phyloP scores from a whole-genome alignment of 345 rosid genomes.

The Diplotaxis tenuifolia region DNA sequence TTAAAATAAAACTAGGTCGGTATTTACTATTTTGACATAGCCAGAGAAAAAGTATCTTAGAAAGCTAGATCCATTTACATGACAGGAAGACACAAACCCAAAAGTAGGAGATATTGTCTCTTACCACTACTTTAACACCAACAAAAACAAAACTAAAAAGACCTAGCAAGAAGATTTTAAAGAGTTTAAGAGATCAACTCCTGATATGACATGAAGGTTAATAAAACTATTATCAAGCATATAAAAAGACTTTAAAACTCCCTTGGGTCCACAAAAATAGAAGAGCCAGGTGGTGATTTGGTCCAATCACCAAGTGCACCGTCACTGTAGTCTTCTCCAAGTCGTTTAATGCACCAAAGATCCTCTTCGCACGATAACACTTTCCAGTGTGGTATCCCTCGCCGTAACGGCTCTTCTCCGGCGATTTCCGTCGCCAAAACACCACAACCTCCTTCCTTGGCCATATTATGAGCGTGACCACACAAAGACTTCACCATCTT shows the following conservation, averaged over 20 bases:
- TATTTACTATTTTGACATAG: slow-evolving; percentile 15
- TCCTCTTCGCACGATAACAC: slow-evolving; percentile 74
- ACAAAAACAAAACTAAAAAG: not conserved
- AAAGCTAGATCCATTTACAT: slow-evolving; percentile 42
- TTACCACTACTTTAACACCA: slow-evolving; percentile 32
- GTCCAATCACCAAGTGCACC: slow-evolving; percentile 93
- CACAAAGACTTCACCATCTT: slow-evolving; percentile 61
- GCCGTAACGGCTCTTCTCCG: slow-evolving; percentile 61
- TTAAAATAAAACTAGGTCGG: slow-evolving; percentile 8
- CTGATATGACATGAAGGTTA: not conserved
- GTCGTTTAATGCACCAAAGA: slow-evolving; percentile 89
- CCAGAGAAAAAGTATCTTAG: slow-evolving; percentile 33
- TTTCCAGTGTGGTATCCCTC: slow-evolving; percentile 85
- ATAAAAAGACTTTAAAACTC: slow-evolving; percentile 44
- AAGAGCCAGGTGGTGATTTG: slow-evolving; percentile 67
- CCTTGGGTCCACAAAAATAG: slow-evolving; percentile 97
- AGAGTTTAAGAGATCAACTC: not conserved
- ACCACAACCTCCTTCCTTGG: slow-evolving; percentile 60
- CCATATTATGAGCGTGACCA: slow-evolving; percentile 83
- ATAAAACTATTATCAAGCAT: not conserved
- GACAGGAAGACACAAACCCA: slow-evolving; percentile 42
- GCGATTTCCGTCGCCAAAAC: slow-evolving; percentile 85
- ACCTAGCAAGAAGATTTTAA: not conserved
- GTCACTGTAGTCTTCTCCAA: slow-evolving; percentile 72
- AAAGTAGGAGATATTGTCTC: slow-evolving; percentile 36